Percentiles rank a stretch among this genome's conserved stretches.
Evolutionary conservation across 192 early-diverging fungal species (phyloP).

Genomic region (Umbelopsis sp.): DNA sequence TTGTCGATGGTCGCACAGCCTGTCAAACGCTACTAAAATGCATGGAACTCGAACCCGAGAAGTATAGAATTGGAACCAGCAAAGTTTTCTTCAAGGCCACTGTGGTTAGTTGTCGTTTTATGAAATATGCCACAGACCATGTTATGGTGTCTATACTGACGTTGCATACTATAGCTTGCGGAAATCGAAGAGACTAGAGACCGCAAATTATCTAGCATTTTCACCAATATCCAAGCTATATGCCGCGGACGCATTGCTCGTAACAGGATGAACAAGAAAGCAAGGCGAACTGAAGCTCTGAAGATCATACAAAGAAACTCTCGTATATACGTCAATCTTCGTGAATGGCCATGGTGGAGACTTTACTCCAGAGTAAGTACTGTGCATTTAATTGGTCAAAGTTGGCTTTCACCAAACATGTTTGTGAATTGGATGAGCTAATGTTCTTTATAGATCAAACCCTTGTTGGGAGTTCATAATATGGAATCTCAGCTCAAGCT

Average conservation of each 20-base stretch:
- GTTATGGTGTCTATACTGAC: neutral
- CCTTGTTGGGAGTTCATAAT: slow-evolving; percentile 8
- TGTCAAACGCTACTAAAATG: slow-evolving; percentile 78
- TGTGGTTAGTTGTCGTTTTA: slow-evolving; percentile 59
- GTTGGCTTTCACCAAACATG: no score
- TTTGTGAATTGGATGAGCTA: no score
- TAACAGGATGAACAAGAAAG: slow-evolving; percentile 50
- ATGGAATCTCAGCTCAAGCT: slow-evolving; percentile 4
- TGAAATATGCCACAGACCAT: neutral
- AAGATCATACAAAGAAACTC: slow-evolving; percentile 94
- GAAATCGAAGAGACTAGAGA: slow-evolving; percentile 94
- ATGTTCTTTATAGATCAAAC: neutral
- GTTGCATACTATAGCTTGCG: slow-evolving; percentile 57
- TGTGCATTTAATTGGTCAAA: no score
- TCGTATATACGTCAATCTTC: slow-evolving; percentile 83
- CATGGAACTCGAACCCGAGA: slow-evolving; percentile 74
- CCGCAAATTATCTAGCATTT: slow-evolving; percentile 77
- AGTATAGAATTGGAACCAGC: slow-evolving; percentile 88
- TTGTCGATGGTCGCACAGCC: slow-evolving; percentile 89
- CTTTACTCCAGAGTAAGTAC: slow-evolving; percentile 87
- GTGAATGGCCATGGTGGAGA: slow-evolving; percentile 97
- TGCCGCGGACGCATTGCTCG: slow-evolving; percentile 87
- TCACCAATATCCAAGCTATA: slow-evolving; percentile 84
- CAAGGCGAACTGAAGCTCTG: slow-evolving; percentile 81
- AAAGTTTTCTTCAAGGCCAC: slow-evolving; percentile 98